Conservation (phyloP, 208 protist genomes). For the Zelonia costaricensis region DNA sequence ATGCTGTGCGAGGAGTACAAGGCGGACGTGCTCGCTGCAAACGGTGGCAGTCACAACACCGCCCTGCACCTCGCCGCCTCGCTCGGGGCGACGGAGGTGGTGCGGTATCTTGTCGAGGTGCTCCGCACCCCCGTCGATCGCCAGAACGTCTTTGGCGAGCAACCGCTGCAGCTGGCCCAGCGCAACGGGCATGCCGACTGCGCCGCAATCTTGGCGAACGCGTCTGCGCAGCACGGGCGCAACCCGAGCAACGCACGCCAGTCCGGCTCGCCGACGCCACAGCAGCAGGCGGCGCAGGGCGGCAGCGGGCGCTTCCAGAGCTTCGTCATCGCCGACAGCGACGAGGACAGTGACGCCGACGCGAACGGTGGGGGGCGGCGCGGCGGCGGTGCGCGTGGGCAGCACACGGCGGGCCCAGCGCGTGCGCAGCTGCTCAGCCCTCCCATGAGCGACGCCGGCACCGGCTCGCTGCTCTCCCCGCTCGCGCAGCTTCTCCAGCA, state of each 20-base stretch:
- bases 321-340: constrained; percentile 28
- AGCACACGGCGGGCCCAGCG: not conserved
- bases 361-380: not conserved
- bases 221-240: too few relatives aligned
- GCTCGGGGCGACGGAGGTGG: constrained; percentile 23
- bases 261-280: too few relatives aligned
- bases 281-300: not conserved
- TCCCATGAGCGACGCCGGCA: too few relatives aligned
- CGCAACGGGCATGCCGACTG: constrained; percentile 16
- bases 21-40: constrained; percentile 48
- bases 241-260: too few relatives aligned
- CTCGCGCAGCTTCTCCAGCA: too few relatives aligned
- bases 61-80: constrained; percentile 48
- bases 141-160: constrained; percentile 40
- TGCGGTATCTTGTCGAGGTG: constrained; percentile 40
- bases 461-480: too few relatives aligned
- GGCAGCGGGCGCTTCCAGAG: constrained; percentile 8
- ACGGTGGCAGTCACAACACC: constrained; percentile 51
- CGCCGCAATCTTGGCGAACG: constrained; percentile 10
- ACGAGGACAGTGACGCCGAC: constrained; percentile 16
- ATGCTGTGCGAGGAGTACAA: constrained; percentile 72
- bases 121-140: constrained; percentile 19
- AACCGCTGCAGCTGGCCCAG: constrained; percentile 29
- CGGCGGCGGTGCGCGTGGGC: too few relatives aligned
- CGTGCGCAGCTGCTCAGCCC: too few relatives aligned